Percentiles rank a stretch among this genome's conserved stretches.
Evolutionary conservation across 164 flowering plant genomes (phyloP).

Genomic region (Pachysandra terminalis): DNA sequence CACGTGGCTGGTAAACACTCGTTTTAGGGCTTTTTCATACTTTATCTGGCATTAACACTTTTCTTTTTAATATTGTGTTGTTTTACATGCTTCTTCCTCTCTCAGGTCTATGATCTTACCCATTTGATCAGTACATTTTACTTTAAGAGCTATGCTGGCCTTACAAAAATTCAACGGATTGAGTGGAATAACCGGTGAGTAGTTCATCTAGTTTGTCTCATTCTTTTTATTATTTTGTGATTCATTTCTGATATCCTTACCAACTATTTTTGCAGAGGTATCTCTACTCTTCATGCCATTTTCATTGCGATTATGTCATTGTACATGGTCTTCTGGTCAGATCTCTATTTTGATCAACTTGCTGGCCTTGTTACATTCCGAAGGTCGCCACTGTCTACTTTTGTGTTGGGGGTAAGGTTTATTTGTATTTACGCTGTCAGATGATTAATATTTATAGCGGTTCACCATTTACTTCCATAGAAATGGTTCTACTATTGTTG

Average conservation of each 20-base stretch:
- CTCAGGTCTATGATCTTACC: slow-evolving; percentile 72
- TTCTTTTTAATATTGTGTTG: too few species aligned
- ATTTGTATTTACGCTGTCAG: neutral
- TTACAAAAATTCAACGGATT: slow-evolving; percentile 63
- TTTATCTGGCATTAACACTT: neutral
- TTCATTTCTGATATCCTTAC: slow-evolving; percentile 4
- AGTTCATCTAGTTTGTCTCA: neutral
- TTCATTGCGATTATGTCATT: slow-evolving; percentile 66
- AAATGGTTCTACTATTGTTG: too few species aligned
- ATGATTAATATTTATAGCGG: too few species aligned
- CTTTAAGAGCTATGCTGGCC: slow-evolving; percentile 60
- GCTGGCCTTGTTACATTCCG: slow-evolving; percentile 54
- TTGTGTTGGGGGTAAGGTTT: slow-evolving; percentile 71
- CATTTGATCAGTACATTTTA: slow-evolving; percentile 60
- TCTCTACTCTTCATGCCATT: slow-evolving; percentile 87
- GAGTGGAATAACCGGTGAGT: slow-evolving; percentile 94
- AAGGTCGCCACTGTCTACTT: slow-evolving; percentile 69
- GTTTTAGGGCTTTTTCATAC: neutral
- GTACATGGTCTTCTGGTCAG: slow-evolving; percentile 89
- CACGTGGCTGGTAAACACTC: neutral
- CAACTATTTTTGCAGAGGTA: slow-evolving; percentile 52
- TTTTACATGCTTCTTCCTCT: neutral
- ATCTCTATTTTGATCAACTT: slow-evolving; percentile 57
- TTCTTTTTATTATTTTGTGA: neutral
- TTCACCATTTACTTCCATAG: too few species aligned